Evolutionary conservation across 2,329 filamentous ascomycete species (phyloP).

Genomic region (Arthrobotrys pseudoclavata): DNA sequence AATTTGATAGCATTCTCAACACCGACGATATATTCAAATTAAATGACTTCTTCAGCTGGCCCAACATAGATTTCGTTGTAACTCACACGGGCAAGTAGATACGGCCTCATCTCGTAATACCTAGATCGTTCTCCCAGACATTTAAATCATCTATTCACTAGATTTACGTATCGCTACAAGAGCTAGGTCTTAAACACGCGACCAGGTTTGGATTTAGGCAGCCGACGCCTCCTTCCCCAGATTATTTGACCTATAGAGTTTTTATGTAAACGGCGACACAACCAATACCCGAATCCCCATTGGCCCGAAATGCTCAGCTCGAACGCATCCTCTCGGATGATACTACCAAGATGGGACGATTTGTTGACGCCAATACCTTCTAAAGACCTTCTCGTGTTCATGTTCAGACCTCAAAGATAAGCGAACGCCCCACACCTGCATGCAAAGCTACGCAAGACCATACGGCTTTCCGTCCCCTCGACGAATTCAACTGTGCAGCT

Average conservation of each 20-base stretch:
- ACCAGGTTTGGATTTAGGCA: conserved; percentile 56
- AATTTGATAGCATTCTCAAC: not conserved
- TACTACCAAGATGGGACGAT: conserved; percentile 44
- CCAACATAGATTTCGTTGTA: not conserved
- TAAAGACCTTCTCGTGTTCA: conserved; percentile 14
- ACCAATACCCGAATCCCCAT: conserved; percentile 32
- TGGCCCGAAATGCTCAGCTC: conserved; percentile 20
- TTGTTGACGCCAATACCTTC: conserved; percentile 12
- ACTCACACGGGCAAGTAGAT: conserved; percentile 40
- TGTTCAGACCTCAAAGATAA: conserved; percentile 54
- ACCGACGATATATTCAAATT: conserved; percentile 3
- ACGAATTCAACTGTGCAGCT: conserved; percentile 9
- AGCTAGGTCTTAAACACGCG: conserved; percentile 48
- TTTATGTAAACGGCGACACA: conserved; percentile 53
- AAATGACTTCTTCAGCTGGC: conserved; percentile 2
- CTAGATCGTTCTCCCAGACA: not conserved
- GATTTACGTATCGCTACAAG: not conserved
- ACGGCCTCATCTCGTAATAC: conserved; percentile 42
- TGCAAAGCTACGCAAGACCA: conserved; percentile 56
- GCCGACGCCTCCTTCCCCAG: conserved; percentile 58
- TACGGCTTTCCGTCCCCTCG: conserved; percentile 41
- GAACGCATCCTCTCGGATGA: conserved; percentile 44
- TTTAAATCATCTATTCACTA: not conserved
- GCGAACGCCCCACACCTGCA: conserved; percentile 57
- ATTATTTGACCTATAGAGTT: conserved; percentile 56